Percentiles rank a stretch among this genome's conserved stretches.
Conservation (phyloP, 495 filamentous ascomycete genomes). For the Cercophora sp. region DNA sequence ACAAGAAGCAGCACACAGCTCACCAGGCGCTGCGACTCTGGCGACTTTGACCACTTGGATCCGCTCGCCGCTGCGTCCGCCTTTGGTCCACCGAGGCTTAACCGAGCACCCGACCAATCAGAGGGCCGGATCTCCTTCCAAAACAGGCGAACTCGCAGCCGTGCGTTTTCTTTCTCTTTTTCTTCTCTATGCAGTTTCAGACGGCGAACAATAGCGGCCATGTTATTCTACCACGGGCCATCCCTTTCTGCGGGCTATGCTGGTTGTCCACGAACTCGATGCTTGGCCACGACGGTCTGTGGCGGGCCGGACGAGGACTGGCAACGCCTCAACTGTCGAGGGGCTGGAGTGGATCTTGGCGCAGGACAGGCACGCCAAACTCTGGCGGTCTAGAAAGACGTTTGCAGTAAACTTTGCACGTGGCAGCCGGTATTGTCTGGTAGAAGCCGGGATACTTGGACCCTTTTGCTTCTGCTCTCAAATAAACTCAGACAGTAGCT, state of each 20-base stretch:
- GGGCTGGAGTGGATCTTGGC: no score
- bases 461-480: no score
- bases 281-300: no score
- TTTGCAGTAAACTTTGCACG: no score
- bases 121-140: slow-evolving; percentile 20
- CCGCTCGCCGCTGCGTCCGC: no score
- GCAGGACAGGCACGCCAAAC: no score
- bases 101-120: slow-evolving; percentile 27
- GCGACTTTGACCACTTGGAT: not conserved
- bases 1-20: not conserved
- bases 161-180: slow-evolving; percentile 7
- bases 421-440: no score
- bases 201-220: not conserved
- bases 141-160: slow-evolving; percentile 24
- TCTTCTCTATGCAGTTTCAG: not conserved
- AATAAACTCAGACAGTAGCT: no score
- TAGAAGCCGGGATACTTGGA: no score
- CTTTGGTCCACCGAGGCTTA: slow-evolving; percentile 27
- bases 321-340: no score
- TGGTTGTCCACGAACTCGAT: not conserved
- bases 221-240: not conserved
- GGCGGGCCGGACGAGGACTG: no score
- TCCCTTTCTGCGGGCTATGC: not conserved
- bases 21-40: not conserved
- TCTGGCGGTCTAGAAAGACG: no score